Conservation (phyloP, 805 yeast genomes). For the Cyberlindnera maritima region DNA sequence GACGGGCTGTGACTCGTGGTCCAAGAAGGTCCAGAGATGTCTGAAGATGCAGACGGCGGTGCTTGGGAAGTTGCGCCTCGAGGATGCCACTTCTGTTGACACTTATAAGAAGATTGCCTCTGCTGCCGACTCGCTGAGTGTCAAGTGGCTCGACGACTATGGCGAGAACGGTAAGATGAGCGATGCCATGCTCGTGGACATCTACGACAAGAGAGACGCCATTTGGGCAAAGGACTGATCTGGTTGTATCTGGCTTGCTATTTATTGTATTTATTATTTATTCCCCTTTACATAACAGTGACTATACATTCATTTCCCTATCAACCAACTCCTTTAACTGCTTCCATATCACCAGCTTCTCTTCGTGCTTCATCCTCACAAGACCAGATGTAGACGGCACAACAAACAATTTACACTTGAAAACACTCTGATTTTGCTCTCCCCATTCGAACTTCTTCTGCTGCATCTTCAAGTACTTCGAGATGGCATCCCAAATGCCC, state of each 20-base stretch:
- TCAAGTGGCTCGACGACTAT: slow-evolving; percentile 12
- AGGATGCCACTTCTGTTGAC: slow-evolving; percentile 8
- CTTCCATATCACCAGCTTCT: slow-evolving; percentile 50
- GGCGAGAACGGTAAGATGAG: slow-evolving; percentile 5
- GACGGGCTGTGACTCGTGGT: slow-evolving; percentile 17
- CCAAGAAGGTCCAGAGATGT: slow-evolving; percentile 16
- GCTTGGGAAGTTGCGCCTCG: slow-evolving; percentile 16
- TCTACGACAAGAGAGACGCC: slow-evolving; percentile 16
- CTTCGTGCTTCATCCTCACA: slow-evolving; percentile 48
- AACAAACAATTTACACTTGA: slow-evolving; percentile 43
- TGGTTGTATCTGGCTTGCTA: background rate
- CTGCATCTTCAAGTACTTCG: slow-evolving; percentile 32
- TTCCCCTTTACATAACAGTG: background rate
- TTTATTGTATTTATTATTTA: background rate
- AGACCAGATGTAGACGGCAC: slow-evolving; percentile 75
- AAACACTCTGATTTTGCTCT: slow-evolving; percentile 22
- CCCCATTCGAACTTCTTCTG: slow-evolving; percentile 54
- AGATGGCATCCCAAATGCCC: slow-evolving; percentile 68
- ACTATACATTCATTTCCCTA: background rate
- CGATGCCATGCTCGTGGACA: slow-evolving; percentile 10
- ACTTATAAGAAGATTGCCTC: slow-evolving; percentile 12
- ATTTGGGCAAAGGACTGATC: slow-evolving; percentile 14
- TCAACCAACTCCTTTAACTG: slow-evolving; percentile 27
- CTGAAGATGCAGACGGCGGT: slow-evolving; percentile 19
- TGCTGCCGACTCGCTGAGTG: slow-evolving; percentile 20